Evolutionary conservation across 257 asterid genomes (phyloP).

Genomic region (Solanum ossicruentum): DNA sequence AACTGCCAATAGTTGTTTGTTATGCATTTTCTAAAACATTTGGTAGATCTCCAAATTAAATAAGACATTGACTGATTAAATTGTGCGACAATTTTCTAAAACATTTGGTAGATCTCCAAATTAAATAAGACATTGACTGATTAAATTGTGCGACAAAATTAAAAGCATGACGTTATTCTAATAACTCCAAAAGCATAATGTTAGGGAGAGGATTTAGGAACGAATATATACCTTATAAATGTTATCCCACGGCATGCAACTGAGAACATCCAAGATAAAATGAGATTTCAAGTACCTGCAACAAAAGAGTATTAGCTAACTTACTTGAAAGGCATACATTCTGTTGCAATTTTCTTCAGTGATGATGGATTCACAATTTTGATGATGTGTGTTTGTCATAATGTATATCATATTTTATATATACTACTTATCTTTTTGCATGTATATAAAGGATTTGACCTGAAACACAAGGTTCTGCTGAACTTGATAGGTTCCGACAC

Average conservation of each 20-base stretch:
- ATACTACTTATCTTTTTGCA: not conserved
- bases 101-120: not conserved
- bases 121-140: not conserved
- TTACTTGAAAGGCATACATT: not conserved
- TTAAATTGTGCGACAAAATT: not conserved
- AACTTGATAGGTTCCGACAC: not conserved
- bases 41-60: no score
- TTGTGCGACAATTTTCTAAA: no score
- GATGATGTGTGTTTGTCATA: not conserved
- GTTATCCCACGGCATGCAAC: conserved; percentile 38
- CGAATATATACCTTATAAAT: conserved; percentile 23
- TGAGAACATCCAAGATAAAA: conserved; percentile 26
- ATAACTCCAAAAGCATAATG: not conserved
- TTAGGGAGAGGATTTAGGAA: not conserved
- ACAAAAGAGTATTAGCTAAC: not conserved
- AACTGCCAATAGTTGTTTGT: no score
- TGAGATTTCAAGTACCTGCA: conserved; percentile 28
- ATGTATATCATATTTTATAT: not conserved
- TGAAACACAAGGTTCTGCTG: not conserved
- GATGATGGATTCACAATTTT: not conserved
- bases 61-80: no score
- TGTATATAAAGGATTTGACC: not conserved
- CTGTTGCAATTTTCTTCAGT: not conserved
- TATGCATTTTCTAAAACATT: no score
- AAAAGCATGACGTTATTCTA: not conserved